Base-by-base conservation (phyloP, 768 basidiomycete species). In the Bullera alba region DNA sequence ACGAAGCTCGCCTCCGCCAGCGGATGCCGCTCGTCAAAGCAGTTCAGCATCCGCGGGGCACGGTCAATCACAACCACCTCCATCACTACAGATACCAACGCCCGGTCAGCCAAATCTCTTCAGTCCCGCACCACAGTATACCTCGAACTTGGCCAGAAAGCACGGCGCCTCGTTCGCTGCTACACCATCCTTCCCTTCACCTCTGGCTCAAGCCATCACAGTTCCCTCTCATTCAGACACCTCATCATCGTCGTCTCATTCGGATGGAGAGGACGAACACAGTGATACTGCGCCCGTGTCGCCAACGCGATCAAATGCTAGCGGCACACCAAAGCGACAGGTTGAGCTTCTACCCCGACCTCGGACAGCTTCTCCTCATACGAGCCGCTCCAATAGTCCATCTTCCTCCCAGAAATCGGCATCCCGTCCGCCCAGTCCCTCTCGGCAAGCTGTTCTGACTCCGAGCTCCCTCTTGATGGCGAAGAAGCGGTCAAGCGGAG, bases 161-260 rank as follows among this genome's bases (percentile, higher is more conserved):
- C 61, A 60, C 49, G 36, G 49, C n/a, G 55, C 51, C 15, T 36
- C 56, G 5, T 66, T 63, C 47, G 64, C 58, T 5, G 62, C 65
- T 4, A 64, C 62, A 1, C 65, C 65, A 7, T 64, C 65, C 3
- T 67, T 63, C 48, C 65, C 65, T 8, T 63, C 62, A 6, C 66
- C 66, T 4, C 47, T 68, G 6, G 66, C 66, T 19, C 57, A 65
- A 39, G 63, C 66, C 2, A 56, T 60, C 16, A 68, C 61, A 16
- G 66, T 68, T 1, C 66, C 66, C 1, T 42, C 44, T 8, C 53
- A 60, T 26, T 63, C 61, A 1, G 63, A 65, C 32, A 57, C 48
- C 4, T 66, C 64, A 12, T 66, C 64, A 2, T 55, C 57, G 4
- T 58, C 57, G 3, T 63, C 61, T 2, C 61, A 63, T 26, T 66